These are phyloP conservation scores for Ammopiptanthus mongolicus DNA, from an alignment of 306 rosid species.

Conservation along the genomic window DNA sequence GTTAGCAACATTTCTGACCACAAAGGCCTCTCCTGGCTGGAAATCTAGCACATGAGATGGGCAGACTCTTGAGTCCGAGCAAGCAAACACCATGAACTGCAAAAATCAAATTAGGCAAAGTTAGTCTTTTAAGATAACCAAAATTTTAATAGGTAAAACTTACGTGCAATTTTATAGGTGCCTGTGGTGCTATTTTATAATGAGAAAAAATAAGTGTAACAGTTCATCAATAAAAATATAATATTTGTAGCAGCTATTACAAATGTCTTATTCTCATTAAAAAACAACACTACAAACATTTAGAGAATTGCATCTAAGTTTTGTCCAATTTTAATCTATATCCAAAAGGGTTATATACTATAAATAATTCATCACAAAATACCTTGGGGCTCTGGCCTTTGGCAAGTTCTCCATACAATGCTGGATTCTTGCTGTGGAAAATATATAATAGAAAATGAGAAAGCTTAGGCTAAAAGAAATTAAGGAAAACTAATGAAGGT, in stretches of 20 bases:
- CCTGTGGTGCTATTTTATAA: too few relatives aligned
- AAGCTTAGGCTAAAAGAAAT: slow-evolving; percentile 13
- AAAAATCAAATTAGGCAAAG: neutral
- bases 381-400: slow-evolving; percentile 95
- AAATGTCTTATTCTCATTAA: too few relatives aligned
- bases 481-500: neutral
- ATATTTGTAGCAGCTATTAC: too few relatives aligned
- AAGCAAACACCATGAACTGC: slow-evolving; percentile 96
- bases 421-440: slow-evolving; percentile 64
- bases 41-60: slow-evolving; percentile 91
- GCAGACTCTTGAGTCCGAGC: slow-evolving; percentile 97
- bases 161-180: too few relatives aligned
- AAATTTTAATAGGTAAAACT: too few relatives aligned
- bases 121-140: neutral
- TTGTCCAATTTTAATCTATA: too few relatives aligned
- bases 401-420: slow-evolving; percentile 80
- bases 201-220: too few relatives aligned
- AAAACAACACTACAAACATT: too few relatives aligned
- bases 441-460: neutral
- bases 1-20: slow-evolving; percentile 94
- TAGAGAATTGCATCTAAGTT: too few relatives aligned
- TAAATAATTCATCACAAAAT: neutral
- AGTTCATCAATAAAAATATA: too few relatives aligned
- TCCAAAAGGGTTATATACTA: neutral
- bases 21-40: slow-evolving; percentile 98